These are phyloP conservation scores for Hygrocybe coccinea DNA, from an alignment of 768 basidiomycete genomes.

Conservation along the genomic window DNA sequence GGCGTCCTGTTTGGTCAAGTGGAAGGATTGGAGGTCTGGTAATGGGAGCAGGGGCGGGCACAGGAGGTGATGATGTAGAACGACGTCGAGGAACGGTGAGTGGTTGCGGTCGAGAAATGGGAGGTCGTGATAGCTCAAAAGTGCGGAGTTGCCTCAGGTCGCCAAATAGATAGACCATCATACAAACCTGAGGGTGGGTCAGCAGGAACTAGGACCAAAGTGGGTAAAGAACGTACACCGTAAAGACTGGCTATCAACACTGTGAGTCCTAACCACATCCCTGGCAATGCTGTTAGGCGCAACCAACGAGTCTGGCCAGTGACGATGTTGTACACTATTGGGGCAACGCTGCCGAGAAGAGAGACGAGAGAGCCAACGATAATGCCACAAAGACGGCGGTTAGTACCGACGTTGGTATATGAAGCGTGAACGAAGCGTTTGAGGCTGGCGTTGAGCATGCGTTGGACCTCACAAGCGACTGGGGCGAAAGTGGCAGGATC, in stretches of 20 bases:
- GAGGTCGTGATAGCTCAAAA: conserved; percentile 70
- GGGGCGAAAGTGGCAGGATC: conserved; percentile 61
- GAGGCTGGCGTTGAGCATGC: conserved; percentile 60
- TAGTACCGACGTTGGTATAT: conserved; percentile 67
- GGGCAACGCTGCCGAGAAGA: conserved; percentile 44
- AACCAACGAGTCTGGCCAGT: conserved; percentile 48
- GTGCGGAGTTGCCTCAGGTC: conserved; percentile 73
- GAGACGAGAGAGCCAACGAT: conserved; percentile 52
- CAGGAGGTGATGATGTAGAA: conserved; percentile 19
- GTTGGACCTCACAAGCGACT: conserved; percentile 52
- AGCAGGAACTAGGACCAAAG: too few species aligned
- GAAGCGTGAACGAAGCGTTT: conserved; percentile 64
- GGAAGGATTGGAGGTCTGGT: conserved; percentile 10
- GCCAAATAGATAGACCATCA: conserved; percentile 76
- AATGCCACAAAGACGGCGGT: conserved; percentile 65
- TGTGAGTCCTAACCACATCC: conserved; percentile 65
- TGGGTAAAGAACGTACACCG: conserved; percentile 40
- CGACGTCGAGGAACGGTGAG: conserved; percentile 19
- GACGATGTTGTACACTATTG: conserved; percentile 45
- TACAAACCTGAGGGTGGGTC: conserved; percentile 34
- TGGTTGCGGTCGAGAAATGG: conserved; percentile 49
- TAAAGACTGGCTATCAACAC: conserved; percentile 59
- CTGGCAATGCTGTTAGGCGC: conserved; percentile 57
- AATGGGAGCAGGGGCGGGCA: conserved; percentile 14
- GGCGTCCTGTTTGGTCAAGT: conserved; percentile 16